Evolutionary conservation across 768 basidiomycete species (phyloP).

Genomic region (Kwoniella sp.): DNA sequence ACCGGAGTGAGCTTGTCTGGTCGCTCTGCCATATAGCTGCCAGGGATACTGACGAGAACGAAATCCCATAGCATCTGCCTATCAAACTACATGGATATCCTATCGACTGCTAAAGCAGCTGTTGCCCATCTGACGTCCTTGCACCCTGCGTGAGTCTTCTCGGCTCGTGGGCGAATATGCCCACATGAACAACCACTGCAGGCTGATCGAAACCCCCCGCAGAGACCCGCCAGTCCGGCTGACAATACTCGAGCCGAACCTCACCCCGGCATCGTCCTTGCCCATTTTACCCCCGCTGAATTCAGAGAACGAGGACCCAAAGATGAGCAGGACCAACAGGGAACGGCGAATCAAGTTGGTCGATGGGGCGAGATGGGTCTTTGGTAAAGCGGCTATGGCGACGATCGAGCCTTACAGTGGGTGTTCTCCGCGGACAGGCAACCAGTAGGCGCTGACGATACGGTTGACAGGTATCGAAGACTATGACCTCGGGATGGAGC

Average conservation of each 20-base stretch:
- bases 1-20: slow-evolving; percentile 1
- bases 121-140: slow-evolving; percentile 23
- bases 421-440: background rate
- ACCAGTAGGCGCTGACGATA: too few relatives aligned
- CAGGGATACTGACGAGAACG: background rate
- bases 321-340: slow-evolving; percentile 16
- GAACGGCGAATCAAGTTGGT: slow-evolving; percentile 21
- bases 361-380: slow-evolving; percentile 24
- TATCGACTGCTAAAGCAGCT: slow-evolving; percentile 21
- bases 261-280: slow-evolving; percentile 14
- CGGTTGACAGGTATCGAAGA: too few relatives aligned
- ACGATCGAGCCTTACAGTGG: slow-evolving; percentile 11
- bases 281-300: slow-evolving; percentile 20
- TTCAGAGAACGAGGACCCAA: slow-evolving; percentile 11
- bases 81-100: slow-evolving; percentile 29
- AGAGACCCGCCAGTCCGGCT: slow-evolving; percentile 21
- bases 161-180: background rate
- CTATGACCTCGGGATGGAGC: too few relatives aligned
- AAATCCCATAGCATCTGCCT: slow-evolving; percentile 20
- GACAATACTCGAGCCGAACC: slow-evolving; percentile 34
- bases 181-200: too few relatives aligned
- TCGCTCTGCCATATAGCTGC: background rate
- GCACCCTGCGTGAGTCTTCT: slow-evolving; percentile 16
- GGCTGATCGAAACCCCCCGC: background rate
- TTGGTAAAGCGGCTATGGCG: slow-evolving; percentile 25